Conservation (phyloP, 2,329 filamentous ascomycete species). For the Xylariaceae sp. region DNA sequence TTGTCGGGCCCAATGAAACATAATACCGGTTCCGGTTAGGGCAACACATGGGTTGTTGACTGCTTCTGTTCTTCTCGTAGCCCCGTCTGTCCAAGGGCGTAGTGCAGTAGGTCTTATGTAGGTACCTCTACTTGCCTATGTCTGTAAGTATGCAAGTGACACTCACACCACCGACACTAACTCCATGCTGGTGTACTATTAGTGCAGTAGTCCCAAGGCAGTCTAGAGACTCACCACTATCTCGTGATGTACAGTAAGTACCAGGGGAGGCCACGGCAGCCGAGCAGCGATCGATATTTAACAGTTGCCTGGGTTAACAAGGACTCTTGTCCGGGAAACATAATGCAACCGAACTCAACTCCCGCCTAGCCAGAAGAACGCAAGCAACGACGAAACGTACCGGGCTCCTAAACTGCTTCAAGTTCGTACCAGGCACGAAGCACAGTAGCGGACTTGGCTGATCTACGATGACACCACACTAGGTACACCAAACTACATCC, state of each 20-base stretch:
- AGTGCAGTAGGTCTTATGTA: not conserved
- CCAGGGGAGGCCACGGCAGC: not conserved
- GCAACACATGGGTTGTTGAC: not conserved
- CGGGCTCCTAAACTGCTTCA: too few relatives aligned
- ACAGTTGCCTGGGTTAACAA: not conserved
- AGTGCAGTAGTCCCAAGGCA: not conserved
- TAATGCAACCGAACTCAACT: not conserved
- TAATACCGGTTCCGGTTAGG: not conserved
- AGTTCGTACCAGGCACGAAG: not conserved
- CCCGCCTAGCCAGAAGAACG: not conserved
- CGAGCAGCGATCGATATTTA: not conserved
- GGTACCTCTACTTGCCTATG: too few relatives aligned
- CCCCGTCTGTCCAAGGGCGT: not conserved
- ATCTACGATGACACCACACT: not conserved
- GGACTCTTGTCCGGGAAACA: not conserved
- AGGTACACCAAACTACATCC: not conserved
- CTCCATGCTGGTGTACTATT: not conserved
- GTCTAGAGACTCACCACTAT: not conserved
- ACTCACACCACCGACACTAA: not conserved
- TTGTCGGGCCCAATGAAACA: not conserved
- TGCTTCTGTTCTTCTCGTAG: too few relatives aligned
- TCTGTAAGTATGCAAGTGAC: too few relatives aligned
- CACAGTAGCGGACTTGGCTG: not conserved
- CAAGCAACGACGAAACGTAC: not conserved
- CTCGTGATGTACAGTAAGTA: not conserved